Percentiles rank a stretch among this genome's conserved stretches.
Evolutionary conservation across 208 protist species (phyloP).

Genomic region (Trypanosoma congolense): DNA sequence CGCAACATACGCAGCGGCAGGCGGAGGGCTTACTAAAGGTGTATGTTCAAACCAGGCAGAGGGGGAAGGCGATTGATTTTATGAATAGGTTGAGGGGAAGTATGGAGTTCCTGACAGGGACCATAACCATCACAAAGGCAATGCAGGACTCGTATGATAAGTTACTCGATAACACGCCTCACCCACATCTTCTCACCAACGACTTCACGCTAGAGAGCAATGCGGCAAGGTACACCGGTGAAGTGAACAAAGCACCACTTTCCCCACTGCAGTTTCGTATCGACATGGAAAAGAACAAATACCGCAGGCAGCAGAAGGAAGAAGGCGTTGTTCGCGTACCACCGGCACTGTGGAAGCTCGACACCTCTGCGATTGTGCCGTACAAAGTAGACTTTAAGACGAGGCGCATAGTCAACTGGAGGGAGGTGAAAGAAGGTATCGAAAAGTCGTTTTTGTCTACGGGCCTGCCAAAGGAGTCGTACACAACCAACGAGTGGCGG

Average conservation of each 20-base stretch:
- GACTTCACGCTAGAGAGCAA: slow-evolving; percentile 43
- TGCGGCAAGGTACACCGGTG: slow-evolving; percentile 59
- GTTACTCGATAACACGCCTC: slow-evolving; percentile 75
- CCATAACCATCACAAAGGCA: slow-evolving; percentile 42
- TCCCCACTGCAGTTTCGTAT: slow-evolving; percentile 83
- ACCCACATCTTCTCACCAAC: slow-evolving; percentile 87
- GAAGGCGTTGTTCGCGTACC: slow-evolving; percentile 86
- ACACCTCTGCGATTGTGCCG: slow-evolving; percentile 69
- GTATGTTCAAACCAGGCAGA: slow-evolving; percentile 71
- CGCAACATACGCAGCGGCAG: slow-evolving; percentile 79
- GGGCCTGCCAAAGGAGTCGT: slow-evolving; percentile 72
- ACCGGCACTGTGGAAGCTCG: slow-evolving; percentile 63
- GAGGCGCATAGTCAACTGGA: slow-evolving; percentile 77
- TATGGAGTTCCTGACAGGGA: slow-evolving; percentile 63
- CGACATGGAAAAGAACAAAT: slow-evolving; percentile 80
- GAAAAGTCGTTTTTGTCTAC: slow-evolving; percentile 78
- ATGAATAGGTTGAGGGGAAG: slow-evolving; percentile 66
- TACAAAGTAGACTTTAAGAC: slow-evolving; percentile 73
- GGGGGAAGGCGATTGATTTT: slow-evolving; percentile 83
- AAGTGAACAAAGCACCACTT: slow-evolving; percentile 60
- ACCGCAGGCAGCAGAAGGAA: slow-evolving; percentile 74
- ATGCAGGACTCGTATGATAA: slow-evolving; percentile 58
- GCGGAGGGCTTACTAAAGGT: slow-evolving; percentile 67
- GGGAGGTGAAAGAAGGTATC: slow-evolving; percentile 82
- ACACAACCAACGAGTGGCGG: slow-evolving; percentile 67